Evolutionary conservation across 2,329 filamentous ascomycete genomes (phyloP), one percentile per base, ranked within the genome.

Genomic region (Eurotiales sp.): DNA sequence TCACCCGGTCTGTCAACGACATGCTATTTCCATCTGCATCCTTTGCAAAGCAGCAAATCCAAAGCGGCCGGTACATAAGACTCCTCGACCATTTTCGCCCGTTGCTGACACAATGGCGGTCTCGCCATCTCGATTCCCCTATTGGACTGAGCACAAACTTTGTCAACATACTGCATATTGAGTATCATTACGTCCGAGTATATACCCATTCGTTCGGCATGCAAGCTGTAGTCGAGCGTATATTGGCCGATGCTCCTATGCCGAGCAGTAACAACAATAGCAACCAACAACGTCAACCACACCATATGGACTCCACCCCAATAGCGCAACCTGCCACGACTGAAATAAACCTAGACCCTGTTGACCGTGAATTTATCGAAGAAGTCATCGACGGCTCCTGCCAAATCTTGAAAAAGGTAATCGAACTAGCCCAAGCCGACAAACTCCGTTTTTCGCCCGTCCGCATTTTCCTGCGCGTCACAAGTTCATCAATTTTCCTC

Each of bases 221-320:
- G 64, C 79, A 82, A 61, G 79, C 79, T 2, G 74, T 81, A 3
- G 77, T 81, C 3, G 78, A 81, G 53, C 74, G 77, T n/a, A 74
- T 72, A 1, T 64, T 78, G 4, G 64, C 66, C 30, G 65, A 70
- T 42, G 58, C 59, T 27, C n/a, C 40, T 23, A 21, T 39, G 59
- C 70, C n/a, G 50, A 36, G 46, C 12, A 50, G 25, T n/a, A 37
- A 29, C 8, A 40, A 39, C 8, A 45, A 32, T 27, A 19, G 10
- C 22, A 12, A 47, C 29, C n/a, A 46, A 19, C 10, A 47, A 44
- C 29, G 49, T 4, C 22, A 22, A 46, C 40, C 45, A 32, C 14
- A 51, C 23, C 19, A 42, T 14, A 30, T 32, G 10, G 41, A 45
- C 12, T 27, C 50, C 21, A 34, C 17, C 12, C 17, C 27, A 22